These are phyloP conservation scores for Thalassiosira hispida DNA, from an alignment of 352 stramenopile species.

Conservation along the genomic window DNA sequence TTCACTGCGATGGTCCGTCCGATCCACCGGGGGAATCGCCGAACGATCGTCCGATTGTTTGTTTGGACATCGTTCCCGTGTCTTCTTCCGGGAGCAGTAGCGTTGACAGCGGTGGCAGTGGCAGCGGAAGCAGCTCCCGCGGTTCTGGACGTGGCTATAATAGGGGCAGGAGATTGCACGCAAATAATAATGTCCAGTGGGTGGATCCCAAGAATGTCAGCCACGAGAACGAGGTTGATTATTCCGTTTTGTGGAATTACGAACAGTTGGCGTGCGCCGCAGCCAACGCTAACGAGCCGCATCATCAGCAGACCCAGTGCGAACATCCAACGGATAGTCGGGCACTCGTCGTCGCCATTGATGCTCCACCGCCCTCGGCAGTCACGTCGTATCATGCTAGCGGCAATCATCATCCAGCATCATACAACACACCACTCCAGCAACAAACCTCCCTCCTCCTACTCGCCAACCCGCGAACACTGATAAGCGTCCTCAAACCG, in stretches of 20 bases:
- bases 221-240: constrained; percentile 31
- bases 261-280: background rate
- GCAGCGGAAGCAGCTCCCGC: background rate
- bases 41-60: constrained; percentile 15
- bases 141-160: background rate
- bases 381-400: no score
- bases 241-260: constrained; percentile 22
- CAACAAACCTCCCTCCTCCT: background rate
- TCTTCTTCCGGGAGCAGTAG: background rate
- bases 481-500: no score
- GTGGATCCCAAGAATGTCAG: constrained; percentile 42
- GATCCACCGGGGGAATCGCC: constrained; percentile 35
- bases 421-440: background rate
- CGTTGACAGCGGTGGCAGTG: background rate
- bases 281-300: background rate
- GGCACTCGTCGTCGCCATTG: no score
- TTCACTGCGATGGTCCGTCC: background rate
- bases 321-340: no score
- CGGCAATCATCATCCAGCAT: background rate
- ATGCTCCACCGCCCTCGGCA: no score
- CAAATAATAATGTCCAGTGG: constrained; percentile 32
- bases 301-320: no score
- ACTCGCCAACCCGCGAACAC: constrained; percentile 7
- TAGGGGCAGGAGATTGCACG: no score
- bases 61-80: background rate